phyloP scores from a whole-genome alignment of 2,329 filamentous ascomycete species.

The Furcasterigmium furcatum region DNA sequence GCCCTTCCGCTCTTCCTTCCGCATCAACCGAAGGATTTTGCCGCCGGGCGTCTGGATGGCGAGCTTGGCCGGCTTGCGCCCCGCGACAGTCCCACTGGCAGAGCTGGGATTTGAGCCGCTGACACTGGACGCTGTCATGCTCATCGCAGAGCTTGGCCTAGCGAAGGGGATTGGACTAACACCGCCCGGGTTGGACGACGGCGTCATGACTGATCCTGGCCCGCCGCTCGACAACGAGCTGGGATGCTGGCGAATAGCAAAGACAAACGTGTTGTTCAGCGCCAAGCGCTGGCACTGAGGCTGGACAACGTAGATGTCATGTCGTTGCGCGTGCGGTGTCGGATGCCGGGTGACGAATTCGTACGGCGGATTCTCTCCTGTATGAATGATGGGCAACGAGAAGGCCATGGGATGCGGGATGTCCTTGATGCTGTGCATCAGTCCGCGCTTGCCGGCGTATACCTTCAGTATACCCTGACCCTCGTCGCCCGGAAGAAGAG shows the following conservation, averaged over 20 bases:
- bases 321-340: constrained; percentile 93
- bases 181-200: constrained; percentile 43
- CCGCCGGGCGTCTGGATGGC: constrained; percentile 92
- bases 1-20: constrained; percentile 68
- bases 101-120: constrained; percentile 55
- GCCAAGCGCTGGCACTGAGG: constrained; percentile 87
- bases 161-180: constrained; percentile 59
- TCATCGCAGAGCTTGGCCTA: constrained; percentile 61
- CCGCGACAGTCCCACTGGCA: constrained; percentile 44
- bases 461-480: constrained; percentile 84
- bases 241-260: constrained; percentile 90
- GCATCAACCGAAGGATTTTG: constrained; percentile 86
- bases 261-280: constrained; percentile 97
- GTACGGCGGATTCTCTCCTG: constrained; percentile 88
- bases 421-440: constrained; percentile 97
- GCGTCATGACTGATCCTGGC: constrained; percentile 33
- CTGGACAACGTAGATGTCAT: constrained; percentile 95
- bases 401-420: constrained; percentile 91
- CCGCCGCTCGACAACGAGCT: constrained; percentile 41
- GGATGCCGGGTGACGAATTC: constrained; percentile 92
- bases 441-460: constrained; percentile 88
- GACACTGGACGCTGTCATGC: constrained; percentile 57
- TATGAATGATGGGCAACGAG: constrained; percentile 84
- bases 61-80: constrained; percentile 78
- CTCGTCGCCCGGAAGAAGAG: constrained; percentile 85